These are phyloP conservation scores for Xylariomycetidae sp. DNA, from an alignment of 2,329 filamentous ascomycete species.

Conservation along the genomic window DNA sequence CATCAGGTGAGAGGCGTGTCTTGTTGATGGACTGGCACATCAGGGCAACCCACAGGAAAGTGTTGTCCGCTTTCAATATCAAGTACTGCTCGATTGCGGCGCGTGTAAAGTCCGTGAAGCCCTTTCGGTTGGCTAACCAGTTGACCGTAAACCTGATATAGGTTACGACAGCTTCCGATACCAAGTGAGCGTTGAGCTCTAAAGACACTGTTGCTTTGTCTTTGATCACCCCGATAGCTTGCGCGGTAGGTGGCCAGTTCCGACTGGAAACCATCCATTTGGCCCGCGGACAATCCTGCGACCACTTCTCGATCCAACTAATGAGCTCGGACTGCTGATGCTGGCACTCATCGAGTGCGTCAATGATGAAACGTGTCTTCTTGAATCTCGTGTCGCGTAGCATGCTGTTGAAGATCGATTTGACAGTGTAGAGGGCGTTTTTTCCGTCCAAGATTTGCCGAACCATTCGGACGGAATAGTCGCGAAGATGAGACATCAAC, in stretches of 20 bases:
- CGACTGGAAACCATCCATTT: slow-evolving; percentile 42
- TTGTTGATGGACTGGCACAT: slow-evolving; percentile 28
- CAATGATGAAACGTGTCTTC: slow-evolving; percentile 34
- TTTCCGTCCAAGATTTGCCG: slow-evolving; percentile 29
- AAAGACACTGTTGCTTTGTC: slow-evolving; percentile 27
- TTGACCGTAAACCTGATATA: slow-evolving; percentile 34
- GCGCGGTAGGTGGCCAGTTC: slow-evolving; percentile 31
- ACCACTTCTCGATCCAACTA: slow-evolving; percentile 27
- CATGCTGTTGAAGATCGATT: slow-evolving; percentile 35
- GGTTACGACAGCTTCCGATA: slow-evolving; percentile 30
- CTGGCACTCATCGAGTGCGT: slow-evolving; percentile 44
- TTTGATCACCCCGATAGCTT: slow-evolving; percentile 15
- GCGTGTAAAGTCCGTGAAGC: neutral
- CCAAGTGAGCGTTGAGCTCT: slow-evolving; percentile 31
- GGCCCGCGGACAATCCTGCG: slow-evolving; percentile 15
- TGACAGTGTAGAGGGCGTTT: slow-evolving; percentile 33
- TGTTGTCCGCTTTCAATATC: slow-evolving; percentile 36
- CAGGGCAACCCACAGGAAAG: slow-evolving; percentile 41
- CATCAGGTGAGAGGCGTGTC: slow-evolving; percentile 6
- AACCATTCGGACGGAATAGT: slow-evolving; percentile 27
- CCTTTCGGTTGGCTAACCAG: neutral
- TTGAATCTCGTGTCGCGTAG: slow-evolving; percentile 29
- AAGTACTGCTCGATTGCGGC: neutral
- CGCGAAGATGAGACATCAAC: slow-evolving; percentile 30
- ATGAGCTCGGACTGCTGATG: slow-evolving; percentile 29